Base-by-base conservation (phyloP, 2,329 filamentous ascomycete species). In the Aspergillus neotritici region DNA sequence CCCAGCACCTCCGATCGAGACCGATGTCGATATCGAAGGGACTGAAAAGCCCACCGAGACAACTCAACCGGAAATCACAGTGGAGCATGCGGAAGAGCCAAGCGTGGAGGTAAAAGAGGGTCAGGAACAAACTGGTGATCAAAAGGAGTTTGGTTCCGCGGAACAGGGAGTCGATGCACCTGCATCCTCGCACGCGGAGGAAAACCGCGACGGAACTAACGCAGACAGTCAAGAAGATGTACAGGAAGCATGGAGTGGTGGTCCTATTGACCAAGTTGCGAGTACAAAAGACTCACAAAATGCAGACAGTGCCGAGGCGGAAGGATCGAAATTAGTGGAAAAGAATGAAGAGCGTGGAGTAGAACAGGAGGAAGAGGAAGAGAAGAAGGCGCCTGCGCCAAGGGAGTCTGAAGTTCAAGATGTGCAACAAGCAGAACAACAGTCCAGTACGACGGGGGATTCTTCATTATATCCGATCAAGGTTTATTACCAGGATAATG, bases 401-500 rank as follows among this genome's bases (percentile, higher is more conserved):
- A 5, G 7, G 21, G 34, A 39, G 14, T 14, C 30, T 9, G 44
- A 48, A 15, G 44, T 50, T 8, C 25, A 42, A 34, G 17, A 48
- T 15, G 30, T 25, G 35, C 43, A 48, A 44, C 37, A 45, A 32
- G 41, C 46, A 28, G 42, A 55, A 11, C 37, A 45, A 16, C 40
- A 40, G 4, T 15, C 30, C 8, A 38, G 44, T 15, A 34, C 30
- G 11, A 31, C 35, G 6, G 48, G 45, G 17, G 45, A 51, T 28
- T 32, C 40, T n/a, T 47, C 52, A 29, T 42, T 70, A 11, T 63
- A 77, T 58, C 69, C 74, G 36, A 70, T 80, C 13, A 71, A 71
- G 32, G 69, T 83, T 13, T 56, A 72, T n/a, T 83, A 80, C 54
- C 70, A 74, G 47, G 73, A 72, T 11, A 68, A 67, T 38, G 73